Evolutionary conservation across 495 filamentous ascomycete species (phyloP).

Genomic region (Rhypophila decipiens): DNA sequence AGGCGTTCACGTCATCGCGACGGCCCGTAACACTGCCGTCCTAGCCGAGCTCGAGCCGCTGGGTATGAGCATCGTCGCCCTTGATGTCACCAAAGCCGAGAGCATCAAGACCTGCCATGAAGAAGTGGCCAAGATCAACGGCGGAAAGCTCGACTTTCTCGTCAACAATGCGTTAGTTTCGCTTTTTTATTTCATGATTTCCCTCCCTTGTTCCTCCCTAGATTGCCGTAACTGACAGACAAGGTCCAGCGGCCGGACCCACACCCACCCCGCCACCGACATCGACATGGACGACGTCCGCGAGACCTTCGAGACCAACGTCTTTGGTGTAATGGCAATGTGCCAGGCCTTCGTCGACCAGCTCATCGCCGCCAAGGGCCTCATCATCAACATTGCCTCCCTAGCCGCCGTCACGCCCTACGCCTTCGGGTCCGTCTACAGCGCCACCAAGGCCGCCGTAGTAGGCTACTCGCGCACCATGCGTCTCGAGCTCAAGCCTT

Average conservation of each 20-base stretch:
- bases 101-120: constrained; percentile 44
- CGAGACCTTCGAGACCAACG: constrained; percentile 55
- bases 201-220: not conserved
- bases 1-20: constrained; percentile 51
- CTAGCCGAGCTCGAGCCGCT: constrained; percentile 35
- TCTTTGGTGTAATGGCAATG: constrained; percentile 51
- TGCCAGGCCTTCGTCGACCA: constrained; percentile 49
- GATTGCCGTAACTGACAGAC: not conserved
- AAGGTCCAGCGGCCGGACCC: constrained; percentile 43
- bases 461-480: constrained; percentile 44
- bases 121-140: constrained; percentile 44
- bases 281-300: constrained; percentile 44
- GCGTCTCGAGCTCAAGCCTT: constrained; percentile 47
- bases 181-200: not conserved
- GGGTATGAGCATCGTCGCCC: constrained; percentile 41
- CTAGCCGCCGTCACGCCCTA: constrained; percentile 41
- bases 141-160: constrained; percentile 54
- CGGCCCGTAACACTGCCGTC: constrained; percentile 43
- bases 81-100: constrained; percentile 45
- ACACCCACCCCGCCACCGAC: constrained; percentile 49
- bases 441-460: constrained; percentile 48
- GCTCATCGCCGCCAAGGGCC: constrained; percentile 45
- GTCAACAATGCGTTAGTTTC: constrained; percentile 58
- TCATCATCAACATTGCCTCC: constrained; percentile 51
- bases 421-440: constrained; percentile 45